Percentiles rank a stretch among this genome's conserved stretches.
These are phyloP conservation scores for Flueggea neowawraea DNA, from an alignment of 441 rosid species.

Conservation along the genomic window DNA sequence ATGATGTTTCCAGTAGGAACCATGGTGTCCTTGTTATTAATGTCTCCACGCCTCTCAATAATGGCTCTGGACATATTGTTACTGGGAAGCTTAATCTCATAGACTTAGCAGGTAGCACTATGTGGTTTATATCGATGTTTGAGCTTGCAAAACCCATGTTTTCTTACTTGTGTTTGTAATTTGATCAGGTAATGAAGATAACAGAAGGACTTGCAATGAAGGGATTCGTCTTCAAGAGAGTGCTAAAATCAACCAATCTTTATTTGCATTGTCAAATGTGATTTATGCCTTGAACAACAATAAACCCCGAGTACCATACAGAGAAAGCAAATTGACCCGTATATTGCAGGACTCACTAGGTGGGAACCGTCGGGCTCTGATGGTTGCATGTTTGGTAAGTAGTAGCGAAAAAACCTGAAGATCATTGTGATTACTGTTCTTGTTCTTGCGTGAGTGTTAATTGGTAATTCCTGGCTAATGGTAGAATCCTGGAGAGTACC, in stretches of 20 bases:
- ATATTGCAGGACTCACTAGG: constrained; percentile 95
- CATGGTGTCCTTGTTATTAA: constrained; percentile 83
- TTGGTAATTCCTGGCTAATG: neutral
- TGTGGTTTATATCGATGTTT: neutral
- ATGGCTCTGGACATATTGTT: constrained; percentile 28
- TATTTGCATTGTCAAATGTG: constrained; percentile 88
- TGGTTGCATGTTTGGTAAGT: constrained; percentile 90
- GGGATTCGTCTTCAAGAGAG: constrained; percentile 88
- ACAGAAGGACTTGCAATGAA: constrained; percentile 75
- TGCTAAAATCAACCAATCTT: constrained; percentile 82
- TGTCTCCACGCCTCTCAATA: constrained; percentile 38
- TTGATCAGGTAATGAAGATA: constrained; percentile 81
- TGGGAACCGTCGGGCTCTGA: constrained; percentile 73
- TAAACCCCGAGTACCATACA: constrained; percentile 67
- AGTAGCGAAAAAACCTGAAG: neutral
- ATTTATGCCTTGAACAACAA: constrained; percentile 82
- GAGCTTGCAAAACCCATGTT: neutral
- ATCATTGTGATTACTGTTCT: neutral
- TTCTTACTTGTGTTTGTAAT: neutral
- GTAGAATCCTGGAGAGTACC: constrained; percentile 96
- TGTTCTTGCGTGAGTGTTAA: neutral
- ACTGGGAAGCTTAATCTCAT: constrained; percentile 84
- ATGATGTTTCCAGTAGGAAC: constrained; percentile 91
- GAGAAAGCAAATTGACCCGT: constrained; percentile 94
- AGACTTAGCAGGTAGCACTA: constrained; percentile 75